A percentile compares a stretch with the other conserved stretches of the same genome.
These are phyloP conservation scores for Schoenoplectus tabernaemontani DNA, from an alignment of 202 grass and related monocot genomes.

Conservation along the genomic window DNA sequence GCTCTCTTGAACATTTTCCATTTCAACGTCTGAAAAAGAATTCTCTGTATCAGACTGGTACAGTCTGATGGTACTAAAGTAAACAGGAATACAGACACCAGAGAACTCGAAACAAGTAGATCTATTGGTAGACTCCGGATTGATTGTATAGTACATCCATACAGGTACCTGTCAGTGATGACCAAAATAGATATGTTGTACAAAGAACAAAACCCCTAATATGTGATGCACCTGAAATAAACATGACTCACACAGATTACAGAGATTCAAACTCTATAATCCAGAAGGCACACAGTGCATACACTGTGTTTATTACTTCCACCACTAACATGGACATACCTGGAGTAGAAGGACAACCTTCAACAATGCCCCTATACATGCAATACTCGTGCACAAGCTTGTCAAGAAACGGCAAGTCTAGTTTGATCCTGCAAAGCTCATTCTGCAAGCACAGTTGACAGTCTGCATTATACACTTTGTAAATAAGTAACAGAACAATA, in stretches of 20 bases:
- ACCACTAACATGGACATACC: slow-evolving; percentile 29
- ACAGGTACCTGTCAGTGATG: neutral
- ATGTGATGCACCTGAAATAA: neutral
- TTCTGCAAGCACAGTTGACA: slow-evolving; percentile 55
- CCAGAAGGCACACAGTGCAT: neutral
- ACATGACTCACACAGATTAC: neutral
- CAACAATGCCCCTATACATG: slow-evolving; percentile 87
- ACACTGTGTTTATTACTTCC: neutral
- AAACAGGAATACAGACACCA: neutral
- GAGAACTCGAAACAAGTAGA: neutral
- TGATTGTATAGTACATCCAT: neutral
- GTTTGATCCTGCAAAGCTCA: slow-evolving; percentile 86
- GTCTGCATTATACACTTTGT: slow-evolving; percentile 20
- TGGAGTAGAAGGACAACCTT: slow-evolving; percentile 42
- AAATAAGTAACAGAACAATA: slow-evolving; percentile 12
- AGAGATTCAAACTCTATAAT: neutral
- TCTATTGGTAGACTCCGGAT: neutral
- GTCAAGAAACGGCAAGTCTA: slow-evolving; percentile 79
- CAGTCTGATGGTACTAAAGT: neutral
- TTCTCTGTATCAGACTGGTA: neutral
- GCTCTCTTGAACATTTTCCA: slow-evolving; percentile 40
- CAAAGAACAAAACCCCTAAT: neutral
- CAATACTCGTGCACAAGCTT: slow-evolving; percentile 98
- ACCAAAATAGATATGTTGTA: neutral
- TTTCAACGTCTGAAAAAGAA: slow-evolving; percentile 29